These are phyloP conservation scores for Fusarium begoniae DNA, from an alignment of 2,329 filamentous ascomycete genomes.

Conservation along the genomic window DNA sequence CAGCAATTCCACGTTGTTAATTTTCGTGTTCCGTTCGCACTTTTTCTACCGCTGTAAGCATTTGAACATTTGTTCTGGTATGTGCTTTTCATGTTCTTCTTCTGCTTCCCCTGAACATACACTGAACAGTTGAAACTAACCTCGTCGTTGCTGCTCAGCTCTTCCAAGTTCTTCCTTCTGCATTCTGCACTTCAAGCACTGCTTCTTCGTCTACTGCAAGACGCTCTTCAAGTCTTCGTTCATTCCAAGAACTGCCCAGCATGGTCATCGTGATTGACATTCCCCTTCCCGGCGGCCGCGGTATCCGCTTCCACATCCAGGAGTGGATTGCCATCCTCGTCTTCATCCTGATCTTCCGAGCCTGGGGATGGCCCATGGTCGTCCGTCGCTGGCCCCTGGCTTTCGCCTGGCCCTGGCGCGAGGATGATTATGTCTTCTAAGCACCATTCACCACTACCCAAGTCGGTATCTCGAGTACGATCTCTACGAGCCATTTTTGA, in stretches of 20 bases:
- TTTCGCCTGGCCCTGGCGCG: background rate
- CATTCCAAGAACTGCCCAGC: background rate
- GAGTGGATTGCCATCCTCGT: background rate
- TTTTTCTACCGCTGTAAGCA: background rate
- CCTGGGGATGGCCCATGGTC: background rate
- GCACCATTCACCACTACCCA: background rate
- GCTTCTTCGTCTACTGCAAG: background rate
- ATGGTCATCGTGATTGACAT: background rate
- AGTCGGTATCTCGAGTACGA: background rate
- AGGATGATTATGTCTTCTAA: background rate
- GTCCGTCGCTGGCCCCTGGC: background rate
- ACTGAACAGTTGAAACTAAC: background rate
- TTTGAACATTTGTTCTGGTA: constrained; percentile 7
- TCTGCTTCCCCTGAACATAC: background rate
- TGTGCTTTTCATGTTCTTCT: background rate
- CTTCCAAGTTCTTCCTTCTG: background rate
- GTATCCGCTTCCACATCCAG: background rate
- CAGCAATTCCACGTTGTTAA: background rate
- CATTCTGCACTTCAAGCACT: background rate
- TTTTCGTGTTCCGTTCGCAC: background rate
- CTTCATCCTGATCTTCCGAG: background rate
- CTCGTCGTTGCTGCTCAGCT: background rate
- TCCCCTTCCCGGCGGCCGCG: background rate
- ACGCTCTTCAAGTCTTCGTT: background rate
- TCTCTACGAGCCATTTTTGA: background rate